phyloP scores from a whole-genome alignment of 345 rosid species.

The Linum tenue region DNA sequence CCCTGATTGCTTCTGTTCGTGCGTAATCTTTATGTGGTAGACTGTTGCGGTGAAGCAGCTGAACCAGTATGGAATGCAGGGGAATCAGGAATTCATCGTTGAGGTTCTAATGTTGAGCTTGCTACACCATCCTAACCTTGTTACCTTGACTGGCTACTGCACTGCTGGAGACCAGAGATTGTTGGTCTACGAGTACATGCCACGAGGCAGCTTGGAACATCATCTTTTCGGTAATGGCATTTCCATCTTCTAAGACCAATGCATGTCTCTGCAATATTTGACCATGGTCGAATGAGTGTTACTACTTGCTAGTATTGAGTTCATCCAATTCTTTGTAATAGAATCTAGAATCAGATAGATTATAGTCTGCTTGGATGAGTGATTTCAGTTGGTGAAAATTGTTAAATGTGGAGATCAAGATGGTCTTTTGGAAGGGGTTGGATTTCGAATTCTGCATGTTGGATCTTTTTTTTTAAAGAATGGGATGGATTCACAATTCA shows the following conservation, averaged over 20 bases:
- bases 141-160: conserved; percentile 2
- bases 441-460: not conserved
- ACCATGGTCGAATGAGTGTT: too few relatives aligned
- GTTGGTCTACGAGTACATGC: conserved; percentile 5
- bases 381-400: not conserved
- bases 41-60: conserved; percentile 2
- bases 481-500: not conserved
- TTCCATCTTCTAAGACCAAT: not conserved
- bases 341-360: too few relatives aligned
- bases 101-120: conserved; percentile 2
- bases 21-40: not conserved
- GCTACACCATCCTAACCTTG: not conserved
- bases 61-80: not conserved
- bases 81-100: not conserved
- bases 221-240: conserved; percentile 1
- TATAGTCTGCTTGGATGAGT: not conserved
- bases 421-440: not conserved
- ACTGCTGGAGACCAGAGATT: conserved; percentile 1
- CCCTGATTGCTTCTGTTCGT: not conserved
- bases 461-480: not conserved
- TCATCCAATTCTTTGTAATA: not conserved
- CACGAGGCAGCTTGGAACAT: not conserved
- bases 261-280: not conserved
- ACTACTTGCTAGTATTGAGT: not conserved
- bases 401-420: not conserved